Conservation (phyloP, 345 rosid genomes). For the Pistacia integerrima region DNA sequence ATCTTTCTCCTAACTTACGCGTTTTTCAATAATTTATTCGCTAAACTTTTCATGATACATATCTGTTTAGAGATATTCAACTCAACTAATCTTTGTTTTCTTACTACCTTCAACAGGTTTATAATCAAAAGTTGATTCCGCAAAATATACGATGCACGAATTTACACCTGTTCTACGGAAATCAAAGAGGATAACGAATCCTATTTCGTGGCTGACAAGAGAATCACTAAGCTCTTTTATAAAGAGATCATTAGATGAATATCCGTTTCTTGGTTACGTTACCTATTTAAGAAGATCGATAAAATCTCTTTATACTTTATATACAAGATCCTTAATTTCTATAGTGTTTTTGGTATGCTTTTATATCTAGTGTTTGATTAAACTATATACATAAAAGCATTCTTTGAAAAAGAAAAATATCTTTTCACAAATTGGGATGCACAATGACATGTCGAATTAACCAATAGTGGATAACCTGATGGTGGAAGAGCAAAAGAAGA, state of each 20-base stretch:
- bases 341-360: no score
- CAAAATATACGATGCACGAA: conserved; percentile 7
- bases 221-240: conserved; percentile 24
- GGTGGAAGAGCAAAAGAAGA: no score
- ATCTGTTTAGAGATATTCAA: conserved; percentile 12
- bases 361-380: no score
- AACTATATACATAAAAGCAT: no score
- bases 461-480: no score
- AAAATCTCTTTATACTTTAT: no score
- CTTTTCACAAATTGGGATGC: no score
- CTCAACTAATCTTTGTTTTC: not conserved
- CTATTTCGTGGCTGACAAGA: conserved; percentile 37
- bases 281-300: not conserved
- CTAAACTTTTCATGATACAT: not conserved
- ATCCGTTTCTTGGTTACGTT: conserved; percentile 18
- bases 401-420: not conserved
- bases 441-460: no score
- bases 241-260: conserved; percentile 16
- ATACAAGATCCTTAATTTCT: no score
- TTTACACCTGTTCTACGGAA: conserved; percentile 7
- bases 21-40: conserved; percentile 14
- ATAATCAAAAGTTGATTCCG: conserved; percentile 15
- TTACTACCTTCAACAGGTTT: not conserved
- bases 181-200: conserved; percentile 28
- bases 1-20: conserved; percentile 34